Conservation (phyloP, 805 yeast genomes). For the Wickerhamomyces hampshirensis region DNA sequence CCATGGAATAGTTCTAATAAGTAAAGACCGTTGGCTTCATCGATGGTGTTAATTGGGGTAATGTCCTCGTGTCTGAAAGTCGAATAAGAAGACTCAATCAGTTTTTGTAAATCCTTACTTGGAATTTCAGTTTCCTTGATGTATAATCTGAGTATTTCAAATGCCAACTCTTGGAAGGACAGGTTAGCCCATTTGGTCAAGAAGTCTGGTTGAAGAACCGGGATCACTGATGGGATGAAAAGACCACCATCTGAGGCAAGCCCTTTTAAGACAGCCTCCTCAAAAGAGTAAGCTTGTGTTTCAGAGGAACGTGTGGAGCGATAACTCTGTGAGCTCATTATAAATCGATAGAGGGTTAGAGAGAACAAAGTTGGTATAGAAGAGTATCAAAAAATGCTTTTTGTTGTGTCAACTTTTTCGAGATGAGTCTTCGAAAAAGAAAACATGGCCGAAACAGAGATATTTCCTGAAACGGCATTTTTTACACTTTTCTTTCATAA, state of each 20-base stretch:
- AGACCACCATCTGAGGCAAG: constrained; percentile 96
- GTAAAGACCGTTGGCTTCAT: constrained; percentile 54
- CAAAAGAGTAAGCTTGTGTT: constrained; percentile 56
- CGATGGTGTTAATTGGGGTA: constrained; percentile 73
- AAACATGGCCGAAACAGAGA: constrained; percentile 4
- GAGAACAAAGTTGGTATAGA: too few relatives aligned
- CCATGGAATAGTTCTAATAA: constrained; percentile 95
- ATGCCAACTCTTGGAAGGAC: constrained; percentile 82
- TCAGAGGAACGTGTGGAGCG: constrained; percentile 73
- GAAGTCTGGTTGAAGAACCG: constrained; percentile 50
- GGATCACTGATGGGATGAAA: constrained; percentile 81
- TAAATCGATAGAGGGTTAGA: too few relatives aligned
- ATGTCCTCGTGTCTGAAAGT: constrained; percentile 87
- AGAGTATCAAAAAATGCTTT: background rate
- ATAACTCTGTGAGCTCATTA: constrained; percentile 48
- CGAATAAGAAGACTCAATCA: constrained; percentile 73
- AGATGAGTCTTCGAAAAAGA: constrained; percentile 1
- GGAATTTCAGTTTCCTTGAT: constrained; percentile 71
- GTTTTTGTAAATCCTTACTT: constrained; percentile 53
- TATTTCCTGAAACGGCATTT: background rate
- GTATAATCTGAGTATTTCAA: constrained; percentile 77
- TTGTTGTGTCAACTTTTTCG: background rate
- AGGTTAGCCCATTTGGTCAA: constrained; percentile 67
- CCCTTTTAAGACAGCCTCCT: constrained; percentile 83
- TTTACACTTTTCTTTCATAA: constrained; percentile 1